Conservation (phyloP, 2,329 filamentous ascomycete species). For the Aureobasidium sp. region DNA sequence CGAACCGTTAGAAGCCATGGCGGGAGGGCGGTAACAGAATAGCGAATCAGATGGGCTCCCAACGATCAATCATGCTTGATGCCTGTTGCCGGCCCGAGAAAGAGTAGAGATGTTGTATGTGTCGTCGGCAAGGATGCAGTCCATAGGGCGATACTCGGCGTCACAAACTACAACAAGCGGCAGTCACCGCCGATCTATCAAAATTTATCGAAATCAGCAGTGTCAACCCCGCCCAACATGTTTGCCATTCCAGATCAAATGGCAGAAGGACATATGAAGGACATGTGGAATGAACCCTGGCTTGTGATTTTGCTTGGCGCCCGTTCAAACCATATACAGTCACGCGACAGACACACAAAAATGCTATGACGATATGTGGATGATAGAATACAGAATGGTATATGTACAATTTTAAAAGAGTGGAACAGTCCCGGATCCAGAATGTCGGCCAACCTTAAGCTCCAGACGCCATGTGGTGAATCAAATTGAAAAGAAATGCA, state of each 20-base stretch:
- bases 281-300: neutral
- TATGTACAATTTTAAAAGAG: conserved; percentile 1
- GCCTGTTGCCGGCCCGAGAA: neutral
- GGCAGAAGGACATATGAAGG: neutral
- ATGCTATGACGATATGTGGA: neutral
- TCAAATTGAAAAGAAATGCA: neutral
- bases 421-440: neutral
- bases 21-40: neutral
- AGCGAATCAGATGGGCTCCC: neutral
- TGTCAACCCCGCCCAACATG: neutral
- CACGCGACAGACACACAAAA: neutral
- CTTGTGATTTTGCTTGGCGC: neutral
- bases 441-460: neutral
- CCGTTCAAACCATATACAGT: neutral
- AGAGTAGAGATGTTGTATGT: neutral
- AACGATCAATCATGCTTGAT: conserved; percentile 12
- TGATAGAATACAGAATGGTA: neutral
- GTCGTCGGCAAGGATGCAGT: neutral
- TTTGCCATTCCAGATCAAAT: neutral
- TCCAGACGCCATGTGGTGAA: neutral
- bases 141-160: neutral
- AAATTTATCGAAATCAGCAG: neutral
- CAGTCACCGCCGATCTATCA: neutral
- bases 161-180: neutral
- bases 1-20: conserved; percentile 7